Evolutionary conservation across 345 rosid genomes (phyloP).

Genomic region (thale cress (Arabidopsis thaliana)): DNA sequence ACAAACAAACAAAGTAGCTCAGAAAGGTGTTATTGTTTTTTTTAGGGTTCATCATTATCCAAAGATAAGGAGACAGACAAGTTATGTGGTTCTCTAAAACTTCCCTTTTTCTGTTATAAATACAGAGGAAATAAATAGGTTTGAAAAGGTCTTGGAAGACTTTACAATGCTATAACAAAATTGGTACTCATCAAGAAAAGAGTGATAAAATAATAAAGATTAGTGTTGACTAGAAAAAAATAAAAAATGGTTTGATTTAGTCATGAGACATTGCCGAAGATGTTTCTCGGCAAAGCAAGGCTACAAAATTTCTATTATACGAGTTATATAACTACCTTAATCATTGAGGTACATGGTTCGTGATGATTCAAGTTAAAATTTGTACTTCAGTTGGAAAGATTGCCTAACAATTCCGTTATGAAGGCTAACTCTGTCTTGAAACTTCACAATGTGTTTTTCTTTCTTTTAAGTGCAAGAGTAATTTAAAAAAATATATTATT

Average conservation of each 20-base stretch:
- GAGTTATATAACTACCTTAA: not conserved
- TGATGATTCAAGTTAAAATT: not conserved
- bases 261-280: not conserved
- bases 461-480: not conserved
- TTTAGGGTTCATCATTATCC: conserved; percentile 19
- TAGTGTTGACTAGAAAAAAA: not conserved
- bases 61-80: not conserved
- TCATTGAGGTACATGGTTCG: not conserved
- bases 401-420: not conserved
- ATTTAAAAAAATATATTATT: not conserved
- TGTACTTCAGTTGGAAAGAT: not conserved
- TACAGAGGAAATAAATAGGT: not conserved
- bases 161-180: not conserved
- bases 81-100: not conserved
- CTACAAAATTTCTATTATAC: not conserved
- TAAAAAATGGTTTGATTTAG: conserved; percentile 23
- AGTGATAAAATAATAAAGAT: not conserved
- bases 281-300: not conserved
- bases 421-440: not conserved
- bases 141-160: conserved; percentile 6
- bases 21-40: conserved; percentile 11
- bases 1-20: conserved; percentile 2
- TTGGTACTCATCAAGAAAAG: not conserved
- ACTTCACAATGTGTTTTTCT: not conserved
- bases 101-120: not conserved